Base-by-base conservation (phyloP, 805 yeast species). In the Lipomyces sp. region DNA sequence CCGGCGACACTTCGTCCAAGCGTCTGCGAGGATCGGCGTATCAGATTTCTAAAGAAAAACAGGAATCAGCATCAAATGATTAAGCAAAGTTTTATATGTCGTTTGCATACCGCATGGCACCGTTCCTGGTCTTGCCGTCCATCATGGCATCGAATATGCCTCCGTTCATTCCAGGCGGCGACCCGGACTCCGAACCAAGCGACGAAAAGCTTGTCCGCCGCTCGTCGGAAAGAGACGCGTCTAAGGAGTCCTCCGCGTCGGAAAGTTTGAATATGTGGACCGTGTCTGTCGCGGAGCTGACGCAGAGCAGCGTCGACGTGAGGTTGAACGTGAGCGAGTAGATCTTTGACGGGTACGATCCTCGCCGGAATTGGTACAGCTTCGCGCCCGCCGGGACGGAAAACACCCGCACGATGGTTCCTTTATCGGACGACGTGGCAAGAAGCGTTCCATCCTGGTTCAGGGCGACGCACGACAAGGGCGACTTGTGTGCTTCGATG, bases 361-460 rank as follows among this genome's bases (percentile, higher is more conserved):
- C 96, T 60, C 96, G 72, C 57, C 96, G 74, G 66, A 86, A 86
- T 66, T 88, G 91, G 52, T 74, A 79, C 16, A 86, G 66, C 59
- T 78, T 79, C 18, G 67, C 65, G 11, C 75, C 76, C 3, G 78
- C 73, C 1, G 75, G 73, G 0, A 86, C 81, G 32, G 83, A 72
- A 63, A 90, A 93, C 2, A 93, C 83, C 39, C 98, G 71, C 2
- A 91, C 80, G 21, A 93, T 81, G 0, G 98, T 93, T 1, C 98
- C 98, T 63, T 87, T 86, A 32, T 77, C 80, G 0, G 96, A 86
- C 4, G 96, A 88, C 0, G 97, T 86, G 0, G 97, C 96, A 39
- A 91, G 73, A 57, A 86, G 70, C 1, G 79, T 73, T 0, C 97
- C 97, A 61, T 86, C 90, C 29, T 74, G 73, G 44, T 88, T 86